Conservation (phyloP, 768 basidiomycete genomes). For the Coprinopsis strossmayeri region DNA sequence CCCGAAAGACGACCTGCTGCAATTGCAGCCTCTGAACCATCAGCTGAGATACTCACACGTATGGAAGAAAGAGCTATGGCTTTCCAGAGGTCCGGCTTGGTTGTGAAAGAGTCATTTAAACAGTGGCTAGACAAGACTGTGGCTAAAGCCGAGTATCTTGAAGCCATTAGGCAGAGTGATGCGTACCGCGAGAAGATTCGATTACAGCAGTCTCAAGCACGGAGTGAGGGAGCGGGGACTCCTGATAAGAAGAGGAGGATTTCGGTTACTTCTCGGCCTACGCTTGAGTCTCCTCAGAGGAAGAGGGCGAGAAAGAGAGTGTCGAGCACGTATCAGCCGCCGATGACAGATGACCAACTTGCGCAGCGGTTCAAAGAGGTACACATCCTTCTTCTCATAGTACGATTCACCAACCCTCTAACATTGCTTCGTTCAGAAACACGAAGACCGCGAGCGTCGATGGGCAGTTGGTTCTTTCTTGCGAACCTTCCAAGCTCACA, state of each 20-base stretch:
- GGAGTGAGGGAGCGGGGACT: slow-evolving; percentile 5
- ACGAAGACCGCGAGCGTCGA: slow-evolving; percentile 60
- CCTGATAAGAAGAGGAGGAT: slow-evolving; percentile 29
- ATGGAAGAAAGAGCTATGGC: slow-evolving; percentile 33
- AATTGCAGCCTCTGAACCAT: slow-evolving; percentile 27
- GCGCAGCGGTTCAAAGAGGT: slow-evolving; percentile 67
- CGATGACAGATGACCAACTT: slow-evolving; percentile 58
- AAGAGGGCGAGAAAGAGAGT: slow-evolving; percentile 35
- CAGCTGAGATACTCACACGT: slow-evolving; percentile 24
- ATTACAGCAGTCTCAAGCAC: slow-evolving; percentile 1
- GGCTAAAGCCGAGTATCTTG: slow-evolving; percentile 48
- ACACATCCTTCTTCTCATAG: slow-evolving; percentile 19
- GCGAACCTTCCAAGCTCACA: slow-evolving; percentile 31
- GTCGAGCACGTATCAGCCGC: slow-evolving; percentile 41
- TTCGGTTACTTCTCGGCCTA: slow-evolving; percentile 12
- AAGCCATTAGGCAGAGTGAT: slow-evolving; percentile 56
- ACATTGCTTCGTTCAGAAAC: slow-evolving; percentile 42
- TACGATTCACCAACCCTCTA: slow-evolving; percentile 11
- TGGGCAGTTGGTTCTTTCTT: slow-evolving; percentile 76
- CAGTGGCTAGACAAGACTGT: slow-evolving; percentile 41
- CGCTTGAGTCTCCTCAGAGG: slow-evolving; percentile 22
- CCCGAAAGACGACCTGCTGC: slow-evolving; percentile 19
- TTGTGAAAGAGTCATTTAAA: slow-evolving; percentile 36
- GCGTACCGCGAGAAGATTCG: slow-evolving; percentile 50
- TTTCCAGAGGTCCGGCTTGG: slow-evolving; percentile 33